Percentiles rank a stretch among this genome's conserved stretches.
These are phyloP conservation scores for Exserohilum turcica DNA, from an alignment of 2,329 filamentous ascomycete species.

Conservation along the genomic window DNA sequence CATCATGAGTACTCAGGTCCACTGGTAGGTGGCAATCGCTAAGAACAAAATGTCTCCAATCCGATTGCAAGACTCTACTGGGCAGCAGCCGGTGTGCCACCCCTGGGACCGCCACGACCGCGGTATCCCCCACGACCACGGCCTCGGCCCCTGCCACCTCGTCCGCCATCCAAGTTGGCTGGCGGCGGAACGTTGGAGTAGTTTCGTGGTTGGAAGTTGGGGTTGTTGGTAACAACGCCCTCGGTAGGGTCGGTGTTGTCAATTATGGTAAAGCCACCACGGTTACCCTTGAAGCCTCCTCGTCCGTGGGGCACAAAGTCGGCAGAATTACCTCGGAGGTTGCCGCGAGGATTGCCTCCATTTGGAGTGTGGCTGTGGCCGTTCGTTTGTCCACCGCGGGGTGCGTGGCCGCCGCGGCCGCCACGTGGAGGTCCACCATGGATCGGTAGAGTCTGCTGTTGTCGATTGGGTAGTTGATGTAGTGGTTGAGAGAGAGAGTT, in stretches of 20 bases:
- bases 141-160: slow-evolving; percentile 40
- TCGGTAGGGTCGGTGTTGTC: slow-evolving; percentile 59
- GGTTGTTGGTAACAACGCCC: slow-evolving; percentile 61
- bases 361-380: slow-evolving; percentile 33
- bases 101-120: slow-evolving; percentile 38
- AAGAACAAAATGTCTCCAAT: not conserved
- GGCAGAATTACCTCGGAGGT: slow-evolving; percentile 27
- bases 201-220: slow-evolving; percentile 59
- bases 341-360: slow-evolving; percentile 37
- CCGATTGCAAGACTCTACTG: slow-evolving; percentile 14
- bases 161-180: slow-evolving; percentile 37
- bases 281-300: slow-evolving; percentile 45
- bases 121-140: slow-evolving; percentile 40
- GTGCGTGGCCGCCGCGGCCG: slow-evolving; percentile 47
- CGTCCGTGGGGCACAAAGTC: slow-evolving; percentile 49
- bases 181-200: slow-evolving; percentile 48
- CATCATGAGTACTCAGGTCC: not conserved
- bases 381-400: slow-evolving; percentile 38
- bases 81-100: slow-evolving; percentile 28
- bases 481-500: no score
- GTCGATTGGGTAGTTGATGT: no score
- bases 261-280: slow-evolving; percentile 52
- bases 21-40: not conserved
- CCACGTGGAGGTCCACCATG: slow-evolving; percentile 46
- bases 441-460: no score